A percentile compares a stretch with the other conserved stretches of the same genome.
These are phyloP conservation scores for Halteria grandinella DNA, from an alignment of 73 alveolate species.

Conservation along the genomic window DNA sequence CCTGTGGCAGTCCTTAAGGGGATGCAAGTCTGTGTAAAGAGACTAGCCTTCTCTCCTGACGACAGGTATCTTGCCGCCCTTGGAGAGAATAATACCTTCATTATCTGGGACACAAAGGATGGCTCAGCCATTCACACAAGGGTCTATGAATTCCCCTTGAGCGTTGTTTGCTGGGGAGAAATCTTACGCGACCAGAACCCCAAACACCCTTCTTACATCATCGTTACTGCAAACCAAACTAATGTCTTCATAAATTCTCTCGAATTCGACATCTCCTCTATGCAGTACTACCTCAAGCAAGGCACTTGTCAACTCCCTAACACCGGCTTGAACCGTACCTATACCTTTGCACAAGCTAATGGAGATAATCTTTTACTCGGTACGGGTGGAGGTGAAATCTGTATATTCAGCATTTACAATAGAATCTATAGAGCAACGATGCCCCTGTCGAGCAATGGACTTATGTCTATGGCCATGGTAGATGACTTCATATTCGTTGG, in stretches of 20 bases:
- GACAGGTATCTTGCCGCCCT: slow-evolving; percentile 80
- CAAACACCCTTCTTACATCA: slow-evolving; percentile 77
- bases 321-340: slow-evolving; percentile 87
- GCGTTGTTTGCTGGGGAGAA: slow-evolving; percentile 75
- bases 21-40: slow-evolving; percentile 74
- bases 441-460: slow-evolving; percentile 88
- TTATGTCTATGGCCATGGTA: slow-evolving; percentile 73
- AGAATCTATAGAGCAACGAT: slow-evolving; percentile 86
- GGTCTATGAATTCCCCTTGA: slow-evolving; percentile 70
- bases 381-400: slow-evolving; percentile 89
- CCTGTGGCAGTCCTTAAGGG: slow-evolving; percentile 85
- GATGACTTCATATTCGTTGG: slow-evolving; percentile 82
- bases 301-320: slow-evolving; percentile 81
- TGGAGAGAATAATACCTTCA: slow-evolving; percentile 76
- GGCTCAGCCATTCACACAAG: slow-evolving; percentile 81
- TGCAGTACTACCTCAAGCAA: slow-evolving; percentile 76
- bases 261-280: slow-evolving; percentile 82
- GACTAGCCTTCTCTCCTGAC: slow-evolving; percentile 77
- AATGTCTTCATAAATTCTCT: slow-evolving; percentile 74
- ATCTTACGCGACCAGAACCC: slow-evolving; percentile 77
- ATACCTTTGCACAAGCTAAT: slow-evolving; percentile 76
- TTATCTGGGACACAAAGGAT: slow-evolving; percentile 84
- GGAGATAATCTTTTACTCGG: slow-evolving; percentile 85
- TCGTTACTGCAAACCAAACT: slow-evolving; percentile 75
- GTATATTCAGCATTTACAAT: slow-evolving; percentile 75